Base-by-base conservation (phyloP, 2,329 filamentous ascomycete species). In the Xylaria sp. region DNA sequence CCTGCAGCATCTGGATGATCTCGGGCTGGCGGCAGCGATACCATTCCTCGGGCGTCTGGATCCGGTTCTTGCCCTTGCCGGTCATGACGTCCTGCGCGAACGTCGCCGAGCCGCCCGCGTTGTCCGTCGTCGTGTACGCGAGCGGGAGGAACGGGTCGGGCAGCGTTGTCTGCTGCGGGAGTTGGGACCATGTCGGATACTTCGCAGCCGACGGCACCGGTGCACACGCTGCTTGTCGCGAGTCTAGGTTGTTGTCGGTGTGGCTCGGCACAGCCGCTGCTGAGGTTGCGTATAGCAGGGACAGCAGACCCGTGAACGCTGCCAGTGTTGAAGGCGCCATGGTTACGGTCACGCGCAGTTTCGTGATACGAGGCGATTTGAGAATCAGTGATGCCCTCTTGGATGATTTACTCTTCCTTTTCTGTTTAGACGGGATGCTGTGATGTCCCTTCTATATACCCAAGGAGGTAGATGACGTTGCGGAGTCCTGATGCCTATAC, bases 11-110 rank as follows among this genome's bases (percentile, higher is more conserved):
- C 65, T 80, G 77, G 44, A 85, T n/a, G 59, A 85, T 82, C 75
- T 85, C 83, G 0, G 83, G 83, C 71, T 82, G 82, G 3, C 82
- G 81, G 72, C 83, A 85, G 50, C 76, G 72, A 69, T 81, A 81
- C 83, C 83, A 85, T 68, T 85, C 81, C 44, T 83, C 82, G 45
- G 76, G 78, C 25, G 81, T 81, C 68, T 79, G 72, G 45, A 84
- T 78, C 17, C 82, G 78, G 61, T 80, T 79, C 63, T 79, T 76
- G 29, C 78, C 81, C 65, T 81, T 79, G 45, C 80, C 79, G 0
- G 71, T 67, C 76, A 80, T 77, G 54, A 81, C 74, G 63, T 78
- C 78, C 36, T 72, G 68, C 5, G 76, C 76, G 54, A 77, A 77
- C 3, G 58, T 63, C 3, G 75, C 70, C 50, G 69, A 70, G n/a